phyloP scores from a whole-genome alignment of 164 flowering plant genomes.

The Macadamia integrifolia region DNA sequence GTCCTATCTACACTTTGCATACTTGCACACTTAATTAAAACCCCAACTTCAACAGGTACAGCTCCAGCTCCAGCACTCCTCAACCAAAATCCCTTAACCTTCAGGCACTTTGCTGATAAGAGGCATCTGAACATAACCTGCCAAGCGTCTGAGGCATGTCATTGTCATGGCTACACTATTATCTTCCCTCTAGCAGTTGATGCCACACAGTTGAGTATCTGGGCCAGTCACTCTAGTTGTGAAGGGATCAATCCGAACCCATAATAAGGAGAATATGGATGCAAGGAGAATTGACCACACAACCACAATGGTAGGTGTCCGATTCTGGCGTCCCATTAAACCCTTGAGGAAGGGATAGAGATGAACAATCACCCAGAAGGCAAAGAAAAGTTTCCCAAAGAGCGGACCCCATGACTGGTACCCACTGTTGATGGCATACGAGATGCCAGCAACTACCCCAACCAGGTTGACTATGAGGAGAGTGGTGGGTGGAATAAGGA shows the following conservation, averaged over 20 bases:
- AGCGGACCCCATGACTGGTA: constrained; percentile 35
- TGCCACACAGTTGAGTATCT: constrained; percentile 21
- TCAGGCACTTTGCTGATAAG: not conserved
- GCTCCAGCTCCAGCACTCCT: not conserved
- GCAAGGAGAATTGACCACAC: constrained; percentile 34
- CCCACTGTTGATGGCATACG: constrained; percentile 28
- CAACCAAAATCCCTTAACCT: not conserved
- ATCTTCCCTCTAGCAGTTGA: constrained; percentile 22
- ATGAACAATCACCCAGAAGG: constrained; percentile 36
- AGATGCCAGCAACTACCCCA: constrained; percentile 28
- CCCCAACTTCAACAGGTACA: not conserved
- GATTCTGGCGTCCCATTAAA: constrained; percentile 32
- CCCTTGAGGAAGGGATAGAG: constrained; percentile 36
- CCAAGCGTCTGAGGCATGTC: not conserved
- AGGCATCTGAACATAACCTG: not conserved
- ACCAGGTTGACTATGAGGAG: constrained; percentile 28
- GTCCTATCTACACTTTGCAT: constrained; percentile 7
- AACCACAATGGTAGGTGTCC: constrained; percentile 30
- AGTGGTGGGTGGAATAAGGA: constrained; percentile 31
- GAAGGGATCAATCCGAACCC: constrained; percentile 32
- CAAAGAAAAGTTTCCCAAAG: constrained; percentile 32
- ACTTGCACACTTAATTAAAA: not conserved
- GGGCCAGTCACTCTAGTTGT: constrained; percentile 28
- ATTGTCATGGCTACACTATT: not conserved
- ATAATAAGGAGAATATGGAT: constrained; percentile 29